phyloP scores from a whole-genome alignment of 1,139 yeast genomes.

The Yamadazyma sp. region DNA sequence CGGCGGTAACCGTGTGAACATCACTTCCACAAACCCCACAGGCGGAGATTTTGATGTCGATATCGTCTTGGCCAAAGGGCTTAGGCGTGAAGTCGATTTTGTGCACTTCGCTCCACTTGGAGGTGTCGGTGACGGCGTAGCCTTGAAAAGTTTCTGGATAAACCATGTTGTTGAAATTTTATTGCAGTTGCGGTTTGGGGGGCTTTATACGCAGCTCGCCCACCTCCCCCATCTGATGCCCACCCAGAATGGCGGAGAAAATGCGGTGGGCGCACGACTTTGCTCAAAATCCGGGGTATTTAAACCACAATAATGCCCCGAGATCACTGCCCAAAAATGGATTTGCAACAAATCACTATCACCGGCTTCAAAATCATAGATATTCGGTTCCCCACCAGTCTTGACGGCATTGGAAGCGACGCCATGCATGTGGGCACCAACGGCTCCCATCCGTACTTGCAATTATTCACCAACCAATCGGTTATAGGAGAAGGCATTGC shows the following conservation, averaged over 20 bases:
- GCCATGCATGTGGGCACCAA: conserved; percentile 35
- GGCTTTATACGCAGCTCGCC: background rate
- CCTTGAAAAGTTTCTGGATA: conserved; percentile 43
- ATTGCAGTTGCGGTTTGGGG: background rate
- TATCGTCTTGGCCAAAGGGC: conserved; percentile 30
- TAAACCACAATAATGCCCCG: background rate
- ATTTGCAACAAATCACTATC: conserved; percentile 10
- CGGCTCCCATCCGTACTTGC: conserved; percentile 22
- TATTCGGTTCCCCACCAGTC: conserved; percentile 31
- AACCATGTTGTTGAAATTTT: conserved; percentile 5
- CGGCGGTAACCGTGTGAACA: conserved; percentile 40
- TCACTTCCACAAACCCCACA: conserved; percentile 47
- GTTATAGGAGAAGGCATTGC: conserved; percentile 19
- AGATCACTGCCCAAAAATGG: background rate
- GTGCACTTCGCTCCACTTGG: conserved; percentile 38
- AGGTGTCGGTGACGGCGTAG: conserved; percentile 35
- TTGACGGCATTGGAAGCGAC: conserved; percentile 31
- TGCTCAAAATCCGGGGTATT: background rate
- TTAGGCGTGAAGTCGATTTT: conserved; percentile 35
- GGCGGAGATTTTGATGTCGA: conserved; percentile 32
- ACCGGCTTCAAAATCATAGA: conserved; percentile 24
- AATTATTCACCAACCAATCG: conserved; percentile 11
- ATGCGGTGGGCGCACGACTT: background rate
- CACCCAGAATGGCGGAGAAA: background rate
- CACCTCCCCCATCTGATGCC: conserved; percentile 2